Evolutionary conservation across 768 basidiomycete genomes (phyloP), one percentile per base, ranked within the genome.

Genomic region (Lactarius psammicola): DNA sequence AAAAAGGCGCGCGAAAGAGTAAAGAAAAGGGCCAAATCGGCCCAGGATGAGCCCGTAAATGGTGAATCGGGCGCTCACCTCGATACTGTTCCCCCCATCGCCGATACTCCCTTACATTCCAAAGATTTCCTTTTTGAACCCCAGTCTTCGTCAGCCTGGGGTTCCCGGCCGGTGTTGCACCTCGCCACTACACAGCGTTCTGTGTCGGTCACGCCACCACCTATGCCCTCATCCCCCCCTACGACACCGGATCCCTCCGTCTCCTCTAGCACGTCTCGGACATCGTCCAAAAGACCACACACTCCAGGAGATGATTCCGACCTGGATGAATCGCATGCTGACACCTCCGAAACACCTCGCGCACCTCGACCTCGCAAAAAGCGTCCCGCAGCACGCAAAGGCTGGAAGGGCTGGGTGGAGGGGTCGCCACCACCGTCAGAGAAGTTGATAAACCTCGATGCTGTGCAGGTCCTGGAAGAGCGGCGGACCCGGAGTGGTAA

Each of bases 351-450:
- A 8, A 64, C 67, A 4, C 31, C 76, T 1, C 67, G 71, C n/a
- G 68, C 74, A 23, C 68, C 74, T 13, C 71, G 71, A 30, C 73
- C 71, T 31, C 78, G 72, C 31, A 75, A 75, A n/a, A 90, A 84
- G 79, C 87, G 87, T 70, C 78, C 82, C 53, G 81, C 87, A 26
- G 78, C 83, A 0, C 87, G 82, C 77, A 93, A 93, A 75, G 91
- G 91, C 20, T 93, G 91, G 91, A 93, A 93, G 79, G 91, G 91
- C 44, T 93, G 91, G 91, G 88, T 93, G 26, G 91, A 92, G 79
- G 90, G 90, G 70, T 91, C 90, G 17, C 89, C 89, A 4, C 85
- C 86, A 60, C 88, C 91, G 26, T 90, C 89, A 18, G 83, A 86
- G 71, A 92, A 91, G 75, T 78, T 92, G 59, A 92, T 92, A 76